Base-by-base conservation (phyloP, 495 filamentous ascomycete genomes). In the Glarea lozoyensis region DNA sequence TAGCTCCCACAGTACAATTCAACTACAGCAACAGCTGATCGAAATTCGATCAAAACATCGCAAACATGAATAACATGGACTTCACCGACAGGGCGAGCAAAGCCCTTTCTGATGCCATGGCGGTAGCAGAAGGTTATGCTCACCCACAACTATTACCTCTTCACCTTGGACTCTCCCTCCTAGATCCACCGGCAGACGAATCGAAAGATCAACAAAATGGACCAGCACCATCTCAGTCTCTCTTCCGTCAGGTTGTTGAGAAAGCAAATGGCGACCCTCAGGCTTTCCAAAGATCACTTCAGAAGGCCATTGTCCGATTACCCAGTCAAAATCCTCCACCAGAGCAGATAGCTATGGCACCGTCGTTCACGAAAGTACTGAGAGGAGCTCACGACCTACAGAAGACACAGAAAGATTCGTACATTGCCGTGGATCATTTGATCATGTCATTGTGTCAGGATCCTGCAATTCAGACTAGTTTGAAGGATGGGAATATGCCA, bases 321-420 rank as follows among this genome's bases (percentile, higher is more conserved):
- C 89, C 92, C 0, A 90, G 83, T 52, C 92, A 98, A 67, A 86
- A 94, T 45, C 92, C 92, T 2, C 90, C 92, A 20, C 90, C 92
- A 38, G 92, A 98, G 46, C 71, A 76, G 37, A 79, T 92, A 25
- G 78, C 82, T 24, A 77, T 90, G 51, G 77, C 88, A 4, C 88
- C 89, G 2, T 68, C 75, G 10, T 86, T 97, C 61, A 70, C 76
- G 29, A 93, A 83, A 46, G 74, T 95, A 40, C 69, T 98, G 21
- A 74, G 88, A 34, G 70, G 79, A 42, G 88, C 92, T 5, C 79
- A 81, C 55, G 88, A 96, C n/a, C 63, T 98, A 18, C 87, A 89
- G 42, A 94, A 92, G 64, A 89, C 88, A 2, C 92, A 97, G 49
- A 95, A 94, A 55, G 92, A 98, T 58, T 86, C 81, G 49, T 98